Percentiles rank a stretch among this genome's conserved stretches.
These are phyloP conservation scores for Sugiyamaella xylanicola DNA, from an alignment of 1,139 yeast species.

Conservation along the genomic window DNA sequence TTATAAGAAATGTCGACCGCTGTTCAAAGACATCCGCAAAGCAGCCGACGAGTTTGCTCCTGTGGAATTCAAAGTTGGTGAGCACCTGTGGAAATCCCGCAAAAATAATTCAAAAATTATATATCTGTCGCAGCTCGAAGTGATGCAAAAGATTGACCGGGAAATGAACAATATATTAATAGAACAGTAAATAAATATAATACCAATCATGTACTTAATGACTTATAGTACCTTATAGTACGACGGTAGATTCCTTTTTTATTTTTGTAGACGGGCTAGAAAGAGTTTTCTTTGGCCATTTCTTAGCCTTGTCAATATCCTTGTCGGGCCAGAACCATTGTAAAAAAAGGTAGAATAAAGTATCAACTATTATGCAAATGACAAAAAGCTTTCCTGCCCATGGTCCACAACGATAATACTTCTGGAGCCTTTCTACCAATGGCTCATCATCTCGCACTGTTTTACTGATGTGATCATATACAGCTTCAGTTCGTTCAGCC, in stretches of 20 bases:
- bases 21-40: slow-evolving; percentile 26
- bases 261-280: not conserved
- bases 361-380: slow-evolving; percentile 76
- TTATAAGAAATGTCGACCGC: slow-evolving; percentile 20
- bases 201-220: not conserved
- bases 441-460: slow-evolving; percentile 49
- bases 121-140: slow-evolving; percentile 21
- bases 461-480: slow-evolving; percentile 59
- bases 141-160: slow-evolving; percentile 16
- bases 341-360: slow-evolving; percentile 60
- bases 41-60: slow-evolving; percentile 24
- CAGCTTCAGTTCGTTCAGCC: slow-evolving; percentile 81
- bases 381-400: slow-evolving; percentile 86
- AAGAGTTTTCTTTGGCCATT: slow-evolving; percentile 61
- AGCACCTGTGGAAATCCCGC: slow-evolving; percentile 23
- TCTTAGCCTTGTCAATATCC: slow-evolving; percentile 67
- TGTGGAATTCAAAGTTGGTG: slow-evolving; percentile 21
- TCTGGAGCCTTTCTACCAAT: slow-evolving; percentile 54
- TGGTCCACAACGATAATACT: slow-evolving; percentile 72
- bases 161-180: slow-evolving; percentile 13
- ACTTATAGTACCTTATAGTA: not conserved
- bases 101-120: slow-evolving; percentile 10
- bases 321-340: slow-evolving; percentile 72
- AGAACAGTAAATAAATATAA: slow-evolving; percentile 12
- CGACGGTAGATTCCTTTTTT: not conserved